Evolutionary conservation across 768 basidiomycete genomes (phyloP), one percentile per base, ranked within the genome.

Genomic region (Gloeophyllum trabeum): DNA sequence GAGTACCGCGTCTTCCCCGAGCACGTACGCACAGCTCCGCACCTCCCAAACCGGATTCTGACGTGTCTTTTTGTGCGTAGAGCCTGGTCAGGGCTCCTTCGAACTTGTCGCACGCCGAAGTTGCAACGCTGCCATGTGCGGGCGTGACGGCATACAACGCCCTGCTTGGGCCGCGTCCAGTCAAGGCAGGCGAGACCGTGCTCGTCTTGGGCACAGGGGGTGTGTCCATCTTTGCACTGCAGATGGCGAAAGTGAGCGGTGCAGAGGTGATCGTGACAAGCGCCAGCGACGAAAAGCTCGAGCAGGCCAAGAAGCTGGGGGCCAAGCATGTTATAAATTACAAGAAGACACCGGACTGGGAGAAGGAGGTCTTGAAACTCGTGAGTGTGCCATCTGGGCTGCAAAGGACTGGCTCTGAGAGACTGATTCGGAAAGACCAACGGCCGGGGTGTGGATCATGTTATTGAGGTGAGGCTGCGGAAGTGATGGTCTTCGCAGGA

Each of bases 221-320:
- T 24, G 73, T 76, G 3, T 72, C 75, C 1, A 68, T 69, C 69
- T 79, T 74, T 48, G 77, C 63, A 4, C 59, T 71, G 3, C 75
- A 81, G 54, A 59, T 83, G 34, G 78, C 80, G 1, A 66, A 75
- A 22, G 72, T 74, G 3, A 65, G 72, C 13, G 79, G 79, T 21
- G 79, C 78, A 1, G 68, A 55, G 2, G 77, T 80, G 43, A 80
- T 84, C 48, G 65, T 67, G 18, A 82, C 79, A 0, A 81, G 78
- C 1, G 80, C 77, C 2, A 75, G 75, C 0, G 75, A 81, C 47
- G 67, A 70, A 24, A 84, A 83, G 49, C 62, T 80, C 14, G 62
- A 69, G 45, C 44, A 68, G 18, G 75, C 67, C 2, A 56, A 60
- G 25, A 64, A 65, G 35, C 65, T 77, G 12, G 76, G 79, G 18